Percentiles rank a stretch among this genome's conserved stretches.
Evolutionary conservation across 2,329 filamentous ascomycete species (phyloP).

Genomic region (Biscogniauxia sp.): DNA sequence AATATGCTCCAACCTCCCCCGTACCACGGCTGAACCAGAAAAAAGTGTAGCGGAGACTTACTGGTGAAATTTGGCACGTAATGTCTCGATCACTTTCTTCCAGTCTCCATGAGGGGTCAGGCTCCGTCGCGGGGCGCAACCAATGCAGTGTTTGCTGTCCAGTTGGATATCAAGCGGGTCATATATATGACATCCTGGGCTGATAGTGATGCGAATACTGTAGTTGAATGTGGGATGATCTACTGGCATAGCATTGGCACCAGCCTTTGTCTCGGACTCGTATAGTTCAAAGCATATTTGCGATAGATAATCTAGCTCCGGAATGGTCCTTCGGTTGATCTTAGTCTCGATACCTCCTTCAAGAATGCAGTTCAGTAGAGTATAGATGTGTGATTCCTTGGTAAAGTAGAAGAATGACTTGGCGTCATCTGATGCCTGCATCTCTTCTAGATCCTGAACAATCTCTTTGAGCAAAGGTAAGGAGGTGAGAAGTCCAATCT

Average conservation of each 20-base stretch:
- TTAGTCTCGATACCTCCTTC: constrained; percentile 97
- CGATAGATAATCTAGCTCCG: constrained; percentile 93
- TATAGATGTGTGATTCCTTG: constrained; percentile 98
- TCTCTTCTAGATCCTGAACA: constrained; percentile 92
- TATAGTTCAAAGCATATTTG: constrained; percentile 99
- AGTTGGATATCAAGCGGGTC: constrained; percentile 95
- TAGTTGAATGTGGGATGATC: constrained; percentile 81
- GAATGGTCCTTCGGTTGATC: constrained; percentile 91
- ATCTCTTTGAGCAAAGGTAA: constrained; percentile 94
- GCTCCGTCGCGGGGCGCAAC: constrained; percentile 84
- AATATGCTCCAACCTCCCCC: not conserved
- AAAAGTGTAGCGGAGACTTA: constrained; percentile 45
- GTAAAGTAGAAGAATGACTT: constrained; percentile 99
- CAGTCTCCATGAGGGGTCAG: constrained; percentile 90
- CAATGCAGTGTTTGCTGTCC: constrained; percentile 94
- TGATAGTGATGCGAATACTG: constrained; percentile 93
- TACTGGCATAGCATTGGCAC: constrained; percentile 41
- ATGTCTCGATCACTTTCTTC: constrained; percentile 94
- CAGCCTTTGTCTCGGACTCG: constrained; percentile 76
- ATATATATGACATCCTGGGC: constrained; percentile 92
- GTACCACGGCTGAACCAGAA: constrained; percentile 6
- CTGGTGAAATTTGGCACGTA: constrained; percentile 94
- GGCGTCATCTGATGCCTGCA: constrained; percentile 89
- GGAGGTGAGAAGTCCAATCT: constrained; percentile 93
- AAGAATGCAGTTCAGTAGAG: constrained; percentile 93